These are phyloP conservation scores for Arthroderma sp. DNA, from an alignment of 2,329 filamentous ascomycete genomes.

Conservation along the genomic window DNA sequence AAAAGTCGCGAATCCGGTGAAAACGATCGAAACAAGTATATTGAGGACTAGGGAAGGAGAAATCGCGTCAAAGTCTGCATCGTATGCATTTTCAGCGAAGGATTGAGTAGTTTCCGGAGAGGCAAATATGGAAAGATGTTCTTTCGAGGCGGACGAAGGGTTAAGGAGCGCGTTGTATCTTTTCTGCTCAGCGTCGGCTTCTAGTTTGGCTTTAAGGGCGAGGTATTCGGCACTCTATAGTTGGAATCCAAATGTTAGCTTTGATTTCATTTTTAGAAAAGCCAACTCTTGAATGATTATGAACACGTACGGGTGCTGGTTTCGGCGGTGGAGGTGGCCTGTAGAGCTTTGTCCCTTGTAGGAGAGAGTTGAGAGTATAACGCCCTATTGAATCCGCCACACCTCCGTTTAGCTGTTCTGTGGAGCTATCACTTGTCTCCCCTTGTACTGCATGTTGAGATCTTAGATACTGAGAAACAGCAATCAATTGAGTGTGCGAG, in stretches of 20 bases:
- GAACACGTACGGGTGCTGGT: constrained; percentile 52
- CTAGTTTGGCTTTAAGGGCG: constrained; percentile 72
- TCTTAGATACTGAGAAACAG: constrained; percentile 20
- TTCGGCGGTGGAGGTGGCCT: constrained; percentile 68
- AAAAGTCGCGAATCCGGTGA: constrained; percentile 40
- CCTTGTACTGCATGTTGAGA: background rate
- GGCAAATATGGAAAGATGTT: constrained; percentile 34
- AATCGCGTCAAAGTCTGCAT: constrained; percentile 33
- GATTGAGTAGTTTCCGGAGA: constrained; percentile 32
- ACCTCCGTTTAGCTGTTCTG: constrained; percentile 16
- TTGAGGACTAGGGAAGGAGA: constrained; percentile 61
- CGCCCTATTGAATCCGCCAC: constrained; percentile 4
- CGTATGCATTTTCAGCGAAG: constrained; percentile 21
- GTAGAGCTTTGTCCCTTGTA: constrained; percentile 61
- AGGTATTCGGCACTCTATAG: constrained; percentile 65
- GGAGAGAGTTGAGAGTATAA: constrained; percentile 53
- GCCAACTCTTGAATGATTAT: background rate
- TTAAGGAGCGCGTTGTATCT: constrained; percentile 71
- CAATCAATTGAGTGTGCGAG: constrained; percentile 29
- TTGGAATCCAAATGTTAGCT: constrained; percentile 6
- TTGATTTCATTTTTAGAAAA: background rate
- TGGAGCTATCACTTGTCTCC: background rate
- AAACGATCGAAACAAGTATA: constrained; percentile 72
- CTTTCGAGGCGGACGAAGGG: constrained; percentile 35
- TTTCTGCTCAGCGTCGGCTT: constrained; percentile 67